A percentile compares a stretch with the other conserved stretches of the same genome.
Evolutionary conservation across 176 grass and related monocot species (phyloP).

Genomic region (Phyllostachys edulis): DNA sequence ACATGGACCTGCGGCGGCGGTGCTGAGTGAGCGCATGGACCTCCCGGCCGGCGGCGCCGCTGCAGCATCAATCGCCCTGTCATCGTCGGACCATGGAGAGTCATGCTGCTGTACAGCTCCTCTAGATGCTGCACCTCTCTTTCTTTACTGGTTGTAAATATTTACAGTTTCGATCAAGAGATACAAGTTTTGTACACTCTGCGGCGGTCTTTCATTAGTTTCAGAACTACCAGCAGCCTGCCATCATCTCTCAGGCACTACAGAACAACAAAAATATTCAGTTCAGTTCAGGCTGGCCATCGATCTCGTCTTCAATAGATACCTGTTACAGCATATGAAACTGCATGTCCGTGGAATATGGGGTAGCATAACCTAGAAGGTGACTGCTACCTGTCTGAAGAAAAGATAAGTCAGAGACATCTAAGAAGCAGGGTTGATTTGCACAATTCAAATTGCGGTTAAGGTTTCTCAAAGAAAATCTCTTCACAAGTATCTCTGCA

Average conservation of each 20-base stretch:
- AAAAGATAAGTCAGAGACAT: neutral
- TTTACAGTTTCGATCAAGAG: constrained; percentile 16
- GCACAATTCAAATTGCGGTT: neutral
- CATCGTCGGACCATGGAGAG: neutral
- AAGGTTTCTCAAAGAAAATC: neutral
- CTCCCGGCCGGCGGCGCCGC: neutral
- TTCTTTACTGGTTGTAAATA: constrained; percentile 34
- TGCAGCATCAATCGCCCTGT: neutral
- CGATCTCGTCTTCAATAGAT: neutral
- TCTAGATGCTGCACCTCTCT: neutral
- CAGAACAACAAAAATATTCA: neutral
- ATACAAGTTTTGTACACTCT: neutral
- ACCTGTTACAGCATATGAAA: neutral
- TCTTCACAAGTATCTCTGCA: neutral
- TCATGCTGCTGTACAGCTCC: neutral
- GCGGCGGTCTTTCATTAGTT: neutral
- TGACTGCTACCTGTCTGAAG: neutral
- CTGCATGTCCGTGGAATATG: neutral
- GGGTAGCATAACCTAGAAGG: neutral
- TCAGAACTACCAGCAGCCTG: neutral
- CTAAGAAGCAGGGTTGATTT: neutral
- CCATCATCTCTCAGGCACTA: neutral
- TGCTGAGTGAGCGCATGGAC: constrained; percentile 15
- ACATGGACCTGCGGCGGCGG: constrained; percentile 22
- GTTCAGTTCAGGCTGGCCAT: neutral